These are phyloP conservation scores for Thymus quinquecostatus DNA, from an alignment of 257 asterid genomes.

Conservation along the genomic window DNA sequence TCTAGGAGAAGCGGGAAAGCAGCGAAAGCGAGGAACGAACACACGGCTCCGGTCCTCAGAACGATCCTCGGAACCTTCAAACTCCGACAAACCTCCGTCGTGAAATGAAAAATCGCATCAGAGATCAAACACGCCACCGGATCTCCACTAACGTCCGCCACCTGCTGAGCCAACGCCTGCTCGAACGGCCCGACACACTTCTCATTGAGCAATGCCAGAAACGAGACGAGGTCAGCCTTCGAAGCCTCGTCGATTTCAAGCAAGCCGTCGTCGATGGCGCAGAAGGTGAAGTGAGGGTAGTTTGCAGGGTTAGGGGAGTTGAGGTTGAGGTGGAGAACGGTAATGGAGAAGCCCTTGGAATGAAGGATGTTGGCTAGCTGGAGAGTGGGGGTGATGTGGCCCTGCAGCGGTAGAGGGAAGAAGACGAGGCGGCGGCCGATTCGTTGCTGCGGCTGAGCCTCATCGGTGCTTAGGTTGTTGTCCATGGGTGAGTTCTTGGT, in stretches of 20 bases:
- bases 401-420: constrained; percentile 47
- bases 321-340: constrained; percentile 44
- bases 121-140: constrained; percentile 30
- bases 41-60: constrained; percentile 35
- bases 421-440: constrained; percentile 36
- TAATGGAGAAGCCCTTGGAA: constrained; percentile 42
- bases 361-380: constrained; percentile 54
- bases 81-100: constrained; percentile 33
- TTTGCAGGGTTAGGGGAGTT: constrained; percentile 47
- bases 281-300: constrained; percentile 45
- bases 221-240: constrained; percentile 16
- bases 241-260: constrained; percentile 15
- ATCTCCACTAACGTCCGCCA: constrained; percentile 24
- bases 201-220: constrained; percentile 22
- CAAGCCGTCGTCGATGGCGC: constrained; percentile 28
- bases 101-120: constrained; percentile 29
- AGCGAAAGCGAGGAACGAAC: constrained; percentile 34
- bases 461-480: background rate
- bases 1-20: constrained; percentile 32
- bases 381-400: constrained; percentile 58
- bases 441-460: background rate
- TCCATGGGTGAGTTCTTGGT: constrained; percentile 16
- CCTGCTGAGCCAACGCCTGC: constrained; percentile 21
- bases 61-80: constrained; percentile 47
- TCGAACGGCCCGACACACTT: constrained; percentile 26